A percentile compares a stretch with the other conserved stretches of the same genome.
Conservation (phyloP, 495 filamentous ascomycete genomes). For the Baudoinia panamericana region DNA sequence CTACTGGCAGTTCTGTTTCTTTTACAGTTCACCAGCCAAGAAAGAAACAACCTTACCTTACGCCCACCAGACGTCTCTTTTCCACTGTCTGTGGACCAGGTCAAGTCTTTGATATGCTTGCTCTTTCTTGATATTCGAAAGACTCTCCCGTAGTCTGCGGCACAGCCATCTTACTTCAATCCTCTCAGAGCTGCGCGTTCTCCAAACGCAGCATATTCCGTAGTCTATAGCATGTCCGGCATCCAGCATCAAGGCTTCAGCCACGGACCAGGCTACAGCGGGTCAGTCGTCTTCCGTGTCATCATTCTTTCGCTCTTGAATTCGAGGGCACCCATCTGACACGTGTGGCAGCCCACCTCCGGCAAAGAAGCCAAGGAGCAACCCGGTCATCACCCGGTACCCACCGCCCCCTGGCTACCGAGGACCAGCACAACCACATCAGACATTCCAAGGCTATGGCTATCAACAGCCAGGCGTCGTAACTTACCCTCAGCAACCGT, state of each 20-base stretch:
- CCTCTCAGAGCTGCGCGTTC: not conserved
- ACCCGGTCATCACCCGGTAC: slow-evolving; percentile 31
- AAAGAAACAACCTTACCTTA: too few relatives aligned
- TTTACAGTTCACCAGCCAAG: not conserved
- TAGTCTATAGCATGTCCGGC: too few relatives aligned
- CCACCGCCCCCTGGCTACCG: slow-evolving; percentile 31
- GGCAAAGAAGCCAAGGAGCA: slow-evolving; percentile 27
- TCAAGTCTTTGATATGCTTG: not conserved
- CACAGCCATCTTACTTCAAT: not conserved
- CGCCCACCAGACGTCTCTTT: slow-evolving; percentile 1
- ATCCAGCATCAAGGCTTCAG: not conserved
- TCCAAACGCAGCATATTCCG: too few relatives aligned
- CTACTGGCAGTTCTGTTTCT: not conserved
- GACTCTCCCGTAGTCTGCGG: not conserved
- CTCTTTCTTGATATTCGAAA: not conserved
- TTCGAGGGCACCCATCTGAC: not conserved
- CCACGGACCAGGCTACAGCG: not conserved
- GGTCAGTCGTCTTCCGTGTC: not conserved
- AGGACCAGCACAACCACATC: slow-evolving; percentile 18
- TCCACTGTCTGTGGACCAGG: not conserved
- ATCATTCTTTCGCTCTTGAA: not conserved
- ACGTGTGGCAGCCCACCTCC: slow-evolving; percentile 19
- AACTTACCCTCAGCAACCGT: slow-evolving; percentile 10
- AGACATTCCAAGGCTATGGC: slow-evolving; percentile 9
- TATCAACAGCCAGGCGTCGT: slow-evolving; percentile 13